A percentile compares a stretch with the other conserved stretches of the same genome.
Conservation (phyloP, 345 rosid genomes). For the Citrus mangshanensis region DNA sequence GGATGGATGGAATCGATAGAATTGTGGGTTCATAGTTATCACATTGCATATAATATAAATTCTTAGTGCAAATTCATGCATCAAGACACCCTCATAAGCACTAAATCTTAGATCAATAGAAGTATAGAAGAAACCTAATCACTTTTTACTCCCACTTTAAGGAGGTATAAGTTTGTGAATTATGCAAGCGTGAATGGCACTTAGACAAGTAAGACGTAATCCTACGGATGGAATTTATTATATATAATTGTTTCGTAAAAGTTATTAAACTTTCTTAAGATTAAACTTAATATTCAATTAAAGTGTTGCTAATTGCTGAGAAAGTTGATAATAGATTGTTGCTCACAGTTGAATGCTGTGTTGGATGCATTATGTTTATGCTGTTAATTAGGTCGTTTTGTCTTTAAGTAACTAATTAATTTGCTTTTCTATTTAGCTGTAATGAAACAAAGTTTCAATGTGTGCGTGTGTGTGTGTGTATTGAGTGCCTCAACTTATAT, state of each 20-base stretch:
- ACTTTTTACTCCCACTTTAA: background rate
- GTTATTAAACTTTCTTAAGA: background rate
- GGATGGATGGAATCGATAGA: background rate
- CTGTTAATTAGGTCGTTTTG: background rate
- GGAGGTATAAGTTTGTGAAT: background rate
- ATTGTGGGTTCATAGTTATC: conserved; percentile 24
- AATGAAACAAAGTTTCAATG: background rate
- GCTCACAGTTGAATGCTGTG: background rate
- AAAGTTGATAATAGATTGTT: background rate
- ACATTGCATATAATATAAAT: conserved; percentile 4
- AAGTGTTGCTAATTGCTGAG: background rate
- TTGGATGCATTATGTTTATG: background rate
- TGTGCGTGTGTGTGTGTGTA: no score
- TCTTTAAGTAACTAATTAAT: background rate
- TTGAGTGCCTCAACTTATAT: background rate
- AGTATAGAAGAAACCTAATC: background rate
- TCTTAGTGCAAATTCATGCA: conserved; percentile 10
- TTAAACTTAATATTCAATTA: background rate
- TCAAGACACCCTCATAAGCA: background rate
- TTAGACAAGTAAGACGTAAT: background rate
- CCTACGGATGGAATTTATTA: background rate
- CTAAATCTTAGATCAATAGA: background rate
- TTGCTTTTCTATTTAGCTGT: background rate
- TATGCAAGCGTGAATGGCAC: background rate
- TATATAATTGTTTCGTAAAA: background rate